Evolutionary conservation across 2,329 filamentous ascomycete genomes (phyloP), one percentile per base, ranked within the genome.

Genomic region (Sporothrix pallida): DNA sequence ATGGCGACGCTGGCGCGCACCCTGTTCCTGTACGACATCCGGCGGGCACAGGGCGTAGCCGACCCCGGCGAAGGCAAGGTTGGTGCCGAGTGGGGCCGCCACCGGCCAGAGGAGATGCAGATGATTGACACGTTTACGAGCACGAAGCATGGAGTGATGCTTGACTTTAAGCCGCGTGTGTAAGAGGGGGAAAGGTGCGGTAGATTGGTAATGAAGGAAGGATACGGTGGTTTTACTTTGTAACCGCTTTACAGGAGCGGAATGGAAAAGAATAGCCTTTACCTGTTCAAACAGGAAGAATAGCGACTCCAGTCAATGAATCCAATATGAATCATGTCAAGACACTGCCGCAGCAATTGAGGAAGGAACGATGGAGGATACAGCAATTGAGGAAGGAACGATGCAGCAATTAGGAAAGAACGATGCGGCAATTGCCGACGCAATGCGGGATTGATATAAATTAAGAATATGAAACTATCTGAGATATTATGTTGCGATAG

Each of bases 91-190:
- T 87, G 83, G 82, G 89, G 89, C 0, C 83, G 89, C 63, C 85
- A 89, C 72, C 84, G 86, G 65, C 79, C 78, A 20, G 82, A 79
- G 1, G 92, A 94, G 84, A 93, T 90, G 80, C 91, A 93, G 83
- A 83, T 93, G 73, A 82, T 87, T 70, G 92, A 94, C 79, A 91
- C 88, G 20, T 94, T 94, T 81, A 93, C 92, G 46, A 92, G 90
- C 77, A 84, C 87, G 77, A 94, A 93, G 83, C 87, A 92, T 78
- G 92, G 92, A 0, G 89, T 90, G 0, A 85, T 92, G 82, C 83
- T 93, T 73, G 88, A 93, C 82, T 91, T 91, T 44, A 72, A 72
- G 71, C 46, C 23, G 26, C 71, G 71, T 15, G 54, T 23, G 46
- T 72, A 63, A 15, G 67, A n/a, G 15, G n/a, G 23, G 23, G 23